Base-by-base conservation (phyloP, 2,329 filamentous ascomycete species). In the Ilyonectria robusta region DNA sequence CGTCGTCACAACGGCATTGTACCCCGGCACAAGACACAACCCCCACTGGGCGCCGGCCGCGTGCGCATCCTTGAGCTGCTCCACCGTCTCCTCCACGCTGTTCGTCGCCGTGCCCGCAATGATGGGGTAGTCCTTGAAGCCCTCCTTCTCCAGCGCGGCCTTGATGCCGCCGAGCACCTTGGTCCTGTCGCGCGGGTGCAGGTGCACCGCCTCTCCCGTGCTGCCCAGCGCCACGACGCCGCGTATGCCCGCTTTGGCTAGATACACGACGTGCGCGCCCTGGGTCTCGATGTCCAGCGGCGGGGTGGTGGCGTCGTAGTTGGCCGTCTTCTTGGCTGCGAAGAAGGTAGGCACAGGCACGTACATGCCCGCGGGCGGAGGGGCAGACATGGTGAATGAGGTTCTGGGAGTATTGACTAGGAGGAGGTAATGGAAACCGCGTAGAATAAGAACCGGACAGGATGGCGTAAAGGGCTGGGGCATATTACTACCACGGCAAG, bases 311-410 rank as follows among this genome's bases (percentile, higher is more conserved):
- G 82, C 72, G 53, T 83, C 79, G 66, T 84, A 84, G 54, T 81
- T 76, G 33, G 84, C 76, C 6, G 82, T 75, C 54, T 75, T 82
- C 72, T 79, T 84, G 33, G 73, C 63, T 44, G 70, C 84, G 82
- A 91, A 92, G 83, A 92, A 92, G 56, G 90, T 92, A 6, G 89
- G 89, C 48, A 90, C 84, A 48, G 87, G 87, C 65, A 89, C 87
- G 74, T 87, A 89, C 72, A 89, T 85, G 69, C 88, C 88, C 50
- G 84, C 83, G 31, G 87, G 86, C 46, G 87, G 87, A 67, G 79
- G 62, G 50, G 74, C 51, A 37, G 74, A 65, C 78, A 80, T 78
- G 48, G n/a, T 59, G 26, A n/a, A 26, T 13, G 40, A 10, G 19
- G 6, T 33, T 42, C 10, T 10, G 40, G 4, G 29, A 15, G 29